A percentile compares a stretch with the other conserved stretches of the same genome.
phyloP scores from a whole-genome alignment of 768 basidiomycete genomes.

The Amanita molliuscula region DNA sequence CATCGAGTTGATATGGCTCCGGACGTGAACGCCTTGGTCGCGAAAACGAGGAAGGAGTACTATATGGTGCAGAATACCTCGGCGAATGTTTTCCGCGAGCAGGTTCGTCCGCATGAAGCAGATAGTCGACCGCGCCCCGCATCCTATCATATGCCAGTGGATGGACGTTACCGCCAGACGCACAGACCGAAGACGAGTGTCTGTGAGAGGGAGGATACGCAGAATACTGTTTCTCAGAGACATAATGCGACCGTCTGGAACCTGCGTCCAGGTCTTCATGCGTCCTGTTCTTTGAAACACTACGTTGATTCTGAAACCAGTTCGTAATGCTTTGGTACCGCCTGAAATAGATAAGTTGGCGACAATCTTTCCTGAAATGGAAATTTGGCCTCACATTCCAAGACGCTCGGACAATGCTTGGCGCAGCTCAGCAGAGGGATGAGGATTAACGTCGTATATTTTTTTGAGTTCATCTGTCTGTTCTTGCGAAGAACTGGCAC shows the following conservation, averaged over 20 bases:
- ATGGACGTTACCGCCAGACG: constrained; percentile 11
- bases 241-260: constrained; percentile 21
- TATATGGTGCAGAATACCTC: constrained; percentile 35
- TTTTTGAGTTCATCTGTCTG: constrained; percentile 65
- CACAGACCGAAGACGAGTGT: constrained; percentile 34
- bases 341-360: constrained; percentile 31
- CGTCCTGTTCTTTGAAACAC: constrained; percentile 60
- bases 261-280: constrained; percentile 39
- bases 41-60: constrained; percentile 26
- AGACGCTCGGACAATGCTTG: constrained; percentile 56
- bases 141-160: background rate
- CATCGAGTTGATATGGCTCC: constrained; percentile 69
- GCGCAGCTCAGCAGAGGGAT: constrained; percentile 59
- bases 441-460: constrained; percentile 51
- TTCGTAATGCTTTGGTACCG: constrained; percentile 73
- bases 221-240: constrained; percentile 31
- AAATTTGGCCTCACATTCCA: constrained; percentile 56
- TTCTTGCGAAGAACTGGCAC: constrained; percentile 50
- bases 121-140: background rate
- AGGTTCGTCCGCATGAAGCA: background rate
- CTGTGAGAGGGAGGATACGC: constrained; percentile 38
- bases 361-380: constrained; percentile 11
- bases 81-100: constrained; percentile 15
- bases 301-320: constrained; percentile 85
- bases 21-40: constrained; percentile 69